phyloP scores from a whole-genome alignment of 2,329 filamentous ascomycete genomes.

The Sphaerulina musiva region DNA sequence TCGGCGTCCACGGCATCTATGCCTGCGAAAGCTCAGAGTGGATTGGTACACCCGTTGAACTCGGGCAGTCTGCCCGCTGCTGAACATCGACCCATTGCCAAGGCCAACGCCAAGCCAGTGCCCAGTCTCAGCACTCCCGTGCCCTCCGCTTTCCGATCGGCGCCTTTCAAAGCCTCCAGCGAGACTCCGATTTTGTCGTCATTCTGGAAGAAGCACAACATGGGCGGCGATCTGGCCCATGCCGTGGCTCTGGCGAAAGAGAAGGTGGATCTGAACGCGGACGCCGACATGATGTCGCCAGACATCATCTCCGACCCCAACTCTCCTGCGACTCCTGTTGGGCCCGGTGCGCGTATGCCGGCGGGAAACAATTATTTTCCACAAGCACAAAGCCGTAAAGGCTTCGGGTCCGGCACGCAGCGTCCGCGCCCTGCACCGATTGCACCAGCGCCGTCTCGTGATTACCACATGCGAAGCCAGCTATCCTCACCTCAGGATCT shows the following conservation, averaged over 20 bases:
- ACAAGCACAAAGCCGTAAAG: conserved; percentile 29
- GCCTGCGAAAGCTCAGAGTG: conserved; percentile 17
- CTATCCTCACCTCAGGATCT: conserved; percentile 29
- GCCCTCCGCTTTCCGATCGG: conserved; percentile 3
- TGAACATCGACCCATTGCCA: conserved; percentile 13
- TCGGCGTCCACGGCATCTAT: conserved; percentile 16
- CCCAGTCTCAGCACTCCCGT: conserved; percentile 4
- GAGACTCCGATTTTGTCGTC: conserved; percentile 40
- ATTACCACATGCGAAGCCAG: conserved; percentile 19
- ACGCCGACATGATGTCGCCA: conserved; percentile 28
- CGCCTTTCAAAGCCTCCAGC: conserved; percentile 35
- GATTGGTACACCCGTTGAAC: conserved; percentile 31
- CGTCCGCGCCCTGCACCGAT: conserved; percentile 32
- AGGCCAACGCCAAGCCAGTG: conserved; percentile 15
- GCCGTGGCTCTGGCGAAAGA: conserved; percentile 29
- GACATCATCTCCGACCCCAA: conserved; percentile 19
- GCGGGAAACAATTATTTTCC: conserved; percentile 14
- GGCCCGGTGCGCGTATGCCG: conserved; percentile 17
- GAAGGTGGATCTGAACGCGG: conserved; percentile 31
- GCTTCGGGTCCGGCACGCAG: conserved; percentile 20
- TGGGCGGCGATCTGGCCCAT: conserved; percentile 36
- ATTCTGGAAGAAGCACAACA: conserved; percentile 37
- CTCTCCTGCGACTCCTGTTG: conserved; percentile 20
- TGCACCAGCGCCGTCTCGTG: conserved; percentile 16
- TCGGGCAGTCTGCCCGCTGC: conserved; percentile 12